These are phyloP conservation scores for Puccinellia tenuiflora DNA, from an alignment of 176 grass and related monocot genomes.

Conservation along the genomic window DNA sequence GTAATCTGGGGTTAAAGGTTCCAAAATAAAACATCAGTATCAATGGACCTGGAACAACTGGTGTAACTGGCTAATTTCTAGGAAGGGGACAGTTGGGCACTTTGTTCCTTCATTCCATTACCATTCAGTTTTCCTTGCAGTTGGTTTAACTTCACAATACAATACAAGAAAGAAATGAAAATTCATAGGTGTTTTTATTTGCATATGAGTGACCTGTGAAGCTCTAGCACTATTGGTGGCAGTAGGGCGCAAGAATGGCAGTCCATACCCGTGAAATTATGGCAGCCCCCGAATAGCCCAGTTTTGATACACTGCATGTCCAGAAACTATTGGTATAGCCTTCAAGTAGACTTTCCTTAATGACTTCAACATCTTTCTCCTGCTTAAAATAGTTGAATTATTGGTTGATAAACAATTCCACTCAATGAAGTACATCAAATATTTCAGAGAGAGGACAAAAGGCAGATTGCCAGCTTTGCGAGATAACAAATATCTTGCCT, in stretches of 20 bases:
- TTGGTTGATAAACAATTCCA: conserved; percentile 5
- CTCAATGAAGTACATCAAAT: not conserved
- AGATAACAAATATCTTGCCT: conserved; percentile 38
- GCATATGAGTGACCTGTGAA: not conserved
- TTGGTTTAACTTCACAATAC: conserved; percentile 17
- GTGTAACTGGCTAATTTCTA: not conserved
- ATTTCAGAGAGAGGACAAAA: conserved; percentile 26
- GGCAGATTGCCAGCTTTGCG: not conserved
- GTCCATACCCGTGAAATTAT: conserved; percentile 83
- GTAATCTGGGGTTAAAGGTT: not conserved
- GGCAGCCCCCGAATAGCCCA: conserved; percentile 92
- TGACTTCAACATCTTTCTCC: conserved; percentile 90
- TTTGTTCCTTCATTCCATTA: not conserved
- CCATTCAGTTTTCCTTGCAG: conserved; percentile 2
- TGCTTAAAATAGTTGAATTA: conserved; percentile 33
- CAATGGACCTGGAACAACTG: not conserved
- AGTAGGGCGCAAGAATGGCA: not conserved
- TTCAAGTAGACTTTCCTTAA: conserved; percentile 76
- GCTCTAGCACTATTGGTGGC: not conserved
- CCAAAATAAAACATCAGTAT: not conserved
- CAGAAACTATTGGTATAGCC: conserved; percentile 92
- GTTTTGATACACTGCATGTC: conserved; percentile 93
- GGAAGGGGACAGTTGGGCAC: not conserved
- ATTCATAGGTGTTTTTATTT: not conserved
- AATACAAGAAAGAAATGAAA: conserved; percentile 25